phyloP scores from a whole-genome alignment of 202 grass and related monocot genomes.

The Digitaria exilis region DNA sequence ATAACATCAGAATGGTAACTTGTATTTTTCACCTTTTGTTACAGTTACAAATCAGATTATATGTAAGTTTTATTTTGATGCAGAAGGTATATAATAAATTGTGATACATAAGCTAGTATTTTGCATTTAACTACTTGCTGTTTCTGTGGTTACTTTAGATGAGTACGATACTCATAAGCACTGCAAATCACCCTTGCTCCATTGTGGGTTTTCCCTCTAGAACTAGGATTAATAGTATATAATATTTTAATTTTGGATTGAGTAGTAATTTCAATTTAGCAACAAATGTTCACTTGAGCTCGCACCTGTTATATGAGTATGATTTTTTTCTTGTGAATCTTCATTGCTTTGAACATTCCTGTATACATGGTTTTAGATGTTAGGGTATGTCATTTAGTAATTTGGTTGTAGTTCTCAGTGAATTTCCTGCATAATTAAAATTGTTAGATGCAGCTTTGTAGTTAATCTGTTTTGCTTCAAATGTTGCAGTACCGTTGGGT shows the following conservation, averaged over 20 bases:
- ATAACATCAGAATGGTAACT: slow-evolving; percentile 58
- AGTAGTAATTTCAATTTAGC: slow-evolving; percentile 6
- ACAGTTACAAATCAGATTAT: slow-evolving; percentile 29
- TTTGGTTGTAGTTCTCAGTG: background rate
- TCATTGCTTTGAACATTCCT: background rate
- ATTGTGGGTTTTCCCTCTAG: background rate
- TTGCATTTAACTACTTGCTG: background rate
- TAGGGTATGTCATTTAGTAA: background rate
- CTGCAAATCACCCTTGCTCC: background rate
- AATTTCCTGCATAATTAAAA: slow-evolving; percentile 14
- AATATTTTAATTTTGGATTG: background rate
- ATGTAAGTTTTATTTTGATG: slow-evolving; percentile 42
- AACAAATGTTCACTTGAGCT: background rate
- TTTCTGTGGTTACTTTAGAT: slow-evolving; percentile 17
- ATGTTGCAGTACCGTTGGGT: slow-evolving; percentile 81
- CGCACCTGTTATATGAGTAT: background rate
- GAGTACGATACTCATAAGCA: background rate
- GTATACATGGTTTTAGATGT: background rate
- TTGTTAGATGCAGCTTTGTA: background rate
- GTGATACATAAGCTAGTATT: background rate
- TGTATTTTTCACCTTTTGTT: slow-evolving; percentile 48
- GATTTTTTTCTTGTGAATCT: background rate
- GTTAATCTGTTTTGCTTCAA: slow-evolving; percentile 27
- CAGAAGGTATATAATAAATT: slow-evolving; percentile 22
- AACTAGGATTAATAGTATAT: background rate